phyloP scores from a whole-genome alignment of 768 basidiomycete genomes.

The Mrakia gelida region DNA sequence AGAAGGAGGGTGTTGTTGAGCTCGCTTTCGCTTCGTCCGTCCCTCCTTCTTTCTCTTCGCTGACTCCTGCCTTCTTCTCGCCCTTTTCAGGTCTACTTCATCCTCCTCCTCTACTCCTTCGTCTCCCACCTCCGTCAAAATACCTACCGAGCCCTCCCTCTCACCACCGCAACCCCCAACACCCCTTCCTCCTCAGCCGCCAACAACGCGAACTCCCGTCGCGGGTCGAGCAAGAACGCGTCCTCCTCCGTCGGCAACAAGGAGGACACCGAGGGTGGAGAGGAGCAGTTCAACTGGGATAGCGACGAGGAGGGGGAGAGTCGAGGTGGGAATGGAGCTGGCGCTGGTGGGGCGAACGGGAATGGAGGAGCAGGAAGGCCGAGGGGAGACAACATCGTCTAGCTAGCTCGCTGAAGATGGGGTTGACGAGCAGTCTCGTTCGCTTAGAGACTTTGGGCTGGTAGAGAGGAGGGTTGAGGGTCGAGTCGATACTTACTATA shows the following conservation, averaged over 20 bases:
- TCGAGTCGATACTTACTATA: too few relatives aligned
- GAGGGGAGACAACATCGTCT: conserved; percentile 6
- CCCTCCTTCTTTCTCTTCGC: neutral
- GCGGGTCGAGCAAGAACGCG: neutral
- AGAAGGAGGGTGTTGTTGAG: neutral
- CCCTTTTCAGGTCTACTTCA: conserved; percentile 74
- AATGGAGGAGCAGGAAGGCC: neutral
- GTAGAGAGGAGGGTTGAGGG: too few relatives aligned
- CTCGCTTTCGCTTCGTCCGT: neutral
- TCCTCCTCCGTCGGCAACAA: too few relatives aligned
- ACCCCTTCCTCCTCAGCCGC: neutral
- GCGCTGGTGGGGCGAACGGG: too few relatives aligned
- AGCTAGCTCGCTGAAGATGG: neutral
- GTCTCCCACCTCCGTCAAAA: conserved; percentile 86
- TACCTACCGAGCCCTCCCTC: conserved; percentile 75
- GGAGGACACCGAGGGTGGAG: neutral
- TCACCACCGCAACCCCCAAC: conserved; percentile 24
- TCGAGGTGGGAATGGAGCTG: neutral
- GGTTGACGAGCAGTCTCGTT: neutral
- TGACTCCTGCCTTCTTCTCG: neutral
- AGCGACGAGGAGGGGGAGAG: conserved; percentile 26
- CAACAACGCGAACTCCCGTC: neutral
- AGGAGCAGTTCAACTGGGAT: conserved; percentile 31
- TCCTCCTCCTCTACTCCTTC: conserved; percentile 83
- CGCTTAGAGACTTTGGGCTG: too few relatives aligned